Evolutionary conservation across 192 early-diverging fungal genomes (phyloP).

Genomic region (Chytriomyces hyalinus): DNA sequence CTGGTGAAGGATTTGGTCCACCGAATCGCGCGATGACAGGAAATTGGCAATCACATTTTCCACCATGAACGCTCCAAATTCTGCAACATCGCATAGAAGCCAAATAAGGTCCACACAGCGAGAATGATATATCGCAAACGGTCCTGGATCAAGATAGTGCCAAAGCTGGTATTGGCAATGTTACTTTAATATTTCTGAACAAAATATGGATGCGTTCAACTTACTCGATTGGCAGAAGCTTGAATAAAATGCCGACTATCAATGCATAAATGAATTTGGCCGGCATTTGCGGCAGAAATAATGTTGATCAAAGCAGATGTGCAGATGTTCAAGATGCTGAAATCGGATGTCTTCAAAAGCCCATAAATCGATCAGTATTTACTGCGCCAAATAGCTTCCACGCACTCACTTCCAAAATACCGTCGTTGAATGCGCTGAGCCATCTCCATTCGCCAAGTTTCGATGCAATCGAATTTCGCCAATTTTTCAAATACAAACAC

Average conservation of each 20-base stretch:
- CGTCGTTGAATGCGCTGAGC: slow-evolving; percentile 10
- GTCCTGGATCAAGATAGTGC: slow-evolving; percentile 65
- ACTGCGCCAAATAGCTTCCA: neutral
- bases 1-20: slow-evolving; percentile 47
- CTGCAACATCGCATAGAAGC: slow-evolving; percentile 54
- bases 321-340: slow-evolving; percentile 25
- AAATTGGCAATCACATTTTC: slow-evolving; percentile 62
- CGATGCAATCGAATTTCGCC: neutral
- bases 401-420: slow-evolving; percentile 6
- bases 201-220: neutral
- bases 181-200: too few species aligned
- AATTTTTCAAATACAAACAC: slow-evolving; percentile 7
- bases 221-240: slow-evolving; percentile 4
- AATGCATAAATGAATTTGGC: neutral
- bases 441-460: slow-evolving; percentile 19
- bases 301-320: slow-evolving; percentile 11
- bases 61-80: slow-evolving; percentile 58
- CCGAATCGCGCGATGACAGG: slow-evolving; percentile 31
- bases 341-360: slow-evolving; percentile 19
- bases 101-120: slow-evolving; percentile 71
- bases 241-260: slow-evolving; percentile 29
- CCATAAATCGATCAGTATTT: neutral
- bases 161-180: slow-evolving; percentile 57
- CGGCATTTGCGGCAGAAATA: neutral
- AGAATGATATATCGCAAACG: slow-evolving; percentile 59